Percentiles rank a stretch among this genome's conserved stretches.
phyloP scores from a whole-genome alignment of 2,329 filamentous ascomycete species.

The Phyllosticta citribraziliensis region DNA sequence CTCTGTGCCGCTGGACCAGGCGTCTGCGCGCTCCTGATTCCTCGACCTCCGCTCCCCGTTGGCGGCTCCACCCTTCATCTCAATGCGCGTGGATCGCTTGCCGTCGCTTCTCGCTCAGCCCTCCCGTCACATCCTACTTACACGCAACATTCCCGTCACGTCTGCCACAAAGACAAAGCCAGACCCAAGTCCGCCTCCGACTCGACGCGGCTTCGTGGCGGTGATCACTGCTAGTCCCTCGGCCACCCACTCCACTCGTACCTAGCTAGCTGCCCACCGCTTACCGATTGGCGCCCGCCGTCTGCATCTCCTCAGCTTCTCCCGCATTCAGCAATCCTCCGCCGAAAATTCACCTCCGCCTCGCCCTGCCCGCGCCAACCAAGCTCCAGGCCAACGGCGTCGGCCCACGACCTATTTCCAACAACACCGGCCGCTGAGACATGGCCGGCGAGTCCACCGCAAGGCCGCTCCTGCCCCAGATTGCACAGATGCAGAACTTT shows the following conservation, averaged over 20 bases:
- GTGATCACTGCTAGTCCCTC: not conserved
- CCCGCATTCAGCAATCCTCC: slow-evolving; percentile 7
- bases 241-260: not conserved
- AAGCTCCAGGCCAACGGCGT: slow-evolving; percentile 3
- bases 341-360: slow-evolving; percentile 8
- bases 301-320: not conserved
- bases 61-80: slow-evolving; percentile 11
- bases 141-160: slow-evolving; percentile 1
- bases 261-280: not conserved
- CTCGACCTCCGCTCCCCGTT: slow-evolving; percentile 1
- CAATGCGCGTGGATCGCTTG: slow-evolving; percentile 10
- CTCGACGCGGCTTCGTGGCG: not conserved
- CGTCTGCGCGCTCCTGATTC: not conserved
- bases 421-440: slow-evolving; percentile 13
- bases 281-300: slow-evolving; percentile 8
- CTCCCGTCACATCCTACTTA: slow-evolving; percentile 9
- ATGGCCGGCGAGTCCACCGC: slow-evolving; percentile 57
- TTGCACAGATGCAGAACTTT: slow-evolving; percentile 63
- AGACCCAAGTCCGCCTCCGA: not conserved
- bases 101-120: slow-evolving; percentile 9
- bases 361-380: slow-evolving; percentile 4
- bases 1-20: not conserved
- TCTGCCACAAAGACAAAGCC: slow-evolving; percentile 1
- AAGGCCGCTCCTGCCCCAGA: slow-evolving; percentile 56
- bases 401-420: slow-evolving; percentile 9